Evolutionary conservation across 2,329 filamentous ascomycete species (phyloP).

Genomic region (Mycogone perniciosa): DNA sequence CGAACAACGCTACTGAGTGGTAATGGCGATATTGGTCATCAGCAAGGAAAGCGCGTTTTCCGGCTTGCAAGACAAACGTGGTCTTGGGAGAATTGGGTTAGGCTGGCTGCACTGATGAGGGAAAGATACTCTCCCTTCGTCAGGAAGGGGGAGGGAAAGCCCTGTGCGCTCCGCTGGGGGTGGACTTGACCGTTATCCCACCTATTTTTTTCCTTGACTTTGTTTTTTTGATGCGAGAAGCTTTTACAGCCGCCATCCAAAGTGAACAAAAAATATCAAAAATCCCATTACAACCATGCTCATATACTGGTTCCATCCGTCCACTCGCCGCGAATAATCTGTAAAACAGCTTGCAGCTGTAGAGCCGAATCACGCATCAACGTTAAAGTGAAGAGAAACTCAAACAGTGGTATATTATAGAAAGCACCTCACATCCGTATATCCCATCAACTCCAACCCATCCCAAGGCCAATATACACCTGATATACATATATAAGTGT

Average conservation of each 20-base stretch:
- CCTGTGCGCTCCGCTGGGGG: slow-evolving; percentile 79
- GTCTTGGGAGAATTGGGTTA: slow-evolving; percentile 33
- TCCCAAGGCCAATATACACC: neutral
- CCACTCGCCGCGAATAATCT: neutral
- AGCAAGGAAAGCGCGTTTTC: slow-evolving; percentile 17
- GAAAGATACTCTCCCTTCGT: slow-evolving; percentile 81
- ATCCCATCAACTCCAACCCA: neutral
- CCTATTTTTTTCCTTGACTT: slow-evolving; percentile 27
- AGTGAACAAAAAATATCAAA: slow-evolving; percentile 16
- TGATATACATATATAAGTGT: neutral
- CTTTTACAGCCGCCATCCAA: slow-evolving; percentile 19
- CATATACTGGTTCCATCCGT: neutral
- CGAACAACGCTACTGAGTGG: slow-evolving; percentile 10
- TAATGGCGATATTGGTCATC: slow-evolving; percentile 10
- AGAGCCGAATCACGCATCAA: neutral
- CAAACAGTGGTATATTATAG: no score
- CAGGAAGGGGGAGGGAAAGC: slow-evolving; percentile 71
- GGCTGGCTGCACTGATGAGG: slow-evolving; percentile 87
- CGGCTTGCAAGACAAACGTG: slow-evolving; percentile 15
- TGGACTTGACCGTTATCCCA: slow-evolving; percentile 86
- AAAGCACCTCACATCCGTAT: neutral
- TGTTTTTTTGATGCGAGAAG: slow-evolving; percentile 18
- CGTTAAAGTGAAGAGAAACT: neutral
- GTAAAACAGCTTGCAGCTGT: neutral
- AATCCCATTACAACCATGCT: slow-evolving; percentile 1